A percentile compares a stretch with the other conserved stretches of the same genome.
Evolutionary conservation across 129 eudicot genomes (phyloP).

Genomic region (Flaveria robusta): DNA sequence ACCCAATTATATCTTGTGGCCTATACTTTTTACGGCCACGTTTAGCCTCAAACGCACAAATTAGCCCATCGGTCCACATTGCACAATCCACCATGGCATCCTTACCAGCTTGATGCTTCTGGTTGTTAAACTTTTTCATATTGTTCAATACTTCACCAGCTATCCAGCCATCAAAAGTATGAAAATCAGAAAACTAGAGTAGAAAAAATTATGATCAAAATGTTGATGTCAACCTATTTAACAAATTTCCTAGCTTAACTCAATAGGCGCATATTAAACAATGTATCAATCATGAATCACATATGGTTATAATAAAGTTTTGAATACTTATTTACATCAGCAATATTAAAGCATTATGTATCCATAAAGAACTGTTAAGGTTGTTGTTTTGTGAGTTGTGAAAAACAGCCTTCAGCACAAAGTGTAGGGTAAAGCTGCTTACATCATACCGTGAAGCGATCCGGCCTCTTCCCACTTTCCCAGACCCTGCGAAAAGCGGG

Average conservation of each 20-base stretch:
- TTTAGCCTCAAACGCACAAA: slow-evolving; percentile 70
- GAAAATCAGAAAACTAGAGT: too few relatives aligned
- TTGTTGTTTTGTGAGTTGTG: too few relatives aligned
- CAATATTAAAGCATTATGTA: slow-evolving; percentile 9
- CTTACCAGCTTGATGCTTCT: slow-evolving; percentile 11
- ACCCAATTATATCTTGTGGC: slow-evolving; percentile 31
- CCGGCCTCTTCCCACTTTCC: too few relatives aligned
- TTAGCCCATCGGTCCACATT: slow-evolving; percentile 70
- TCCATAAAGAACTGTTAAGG: too few relatives aligned
- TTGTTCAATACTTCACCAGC: slow-evolving; percentile 11
- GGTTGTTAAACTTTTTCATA: slow-evolving; percentile 42
- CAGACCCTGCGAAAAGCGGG: too few relatives aligned
- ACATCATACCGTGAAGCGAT: too few relatives aligned
- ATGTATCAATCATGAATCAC: not conserved
- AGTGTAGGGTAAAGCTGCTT: too few relatives aligned
- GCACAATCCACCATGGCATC: slow-evolving; percentile 31
- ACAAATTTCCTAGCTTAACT: not conserved
- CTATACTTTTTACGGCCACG: slow-evolving; percentile 40
- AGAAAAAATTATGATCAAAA: not conserved
- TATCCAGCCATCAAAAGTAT: not conserved
- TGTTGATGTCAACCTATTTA: not conserved
- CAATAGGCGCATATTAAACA: not conserved
- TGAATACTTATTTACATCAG: not conserved
- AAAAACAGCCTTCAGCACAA: too few relatives aligned
- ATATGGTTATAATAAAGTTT: not conserved